Conservation (phyloP, 1,284 basidiomycete genomes). For the Stereum hirsutum region DNA sequence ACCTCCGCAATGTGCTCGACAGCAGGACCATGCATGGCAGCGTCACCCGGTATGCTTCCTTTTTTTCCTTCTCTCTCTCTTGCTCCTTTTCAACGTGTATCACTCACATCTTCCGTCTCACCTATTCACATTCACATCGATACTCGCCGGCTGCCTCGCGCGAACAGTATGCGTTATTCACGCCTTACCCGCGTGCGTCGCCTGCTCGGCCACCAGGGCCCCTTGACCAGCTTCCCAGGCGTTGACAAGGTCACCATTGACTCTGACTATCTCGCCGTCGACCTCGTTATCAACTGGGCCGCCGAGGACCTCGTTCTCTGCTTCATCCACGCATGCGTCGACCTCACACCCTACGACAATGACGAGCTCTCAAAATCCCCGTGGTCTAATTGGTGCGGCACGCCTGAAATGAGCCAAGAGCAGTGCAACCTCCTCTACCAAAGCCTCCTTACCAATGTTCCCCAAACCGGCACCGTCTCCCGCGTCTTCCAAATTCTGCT, state of each 20-base stretch:
- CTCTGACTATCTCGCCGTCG: slow-evolving; percentile 78
- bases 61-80: slow-evolving; percentile 4
- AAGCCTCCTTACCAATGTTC: slow-evolving; percentile 44
- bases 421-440: slow-evolving; percentile 52
- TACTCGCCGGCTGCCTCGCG: slow-evolving; percentile 9
- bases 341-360: slow-evolving; percentile 75
- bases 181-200: slow-evolving; percentile 64
- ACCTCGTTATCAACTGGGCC: slow-evolving; percentile 93
- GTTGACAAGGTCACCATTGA: slow-evolving; percentile 67
- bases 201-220: slow-evolving; percentile 52
- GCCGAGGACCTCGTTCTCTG: slow-evolving; percentile 87
- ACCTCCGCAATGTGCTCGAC: slow-evolving; percentile 74
- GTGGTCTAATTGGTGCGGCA: slow-evolving; percentile 96
- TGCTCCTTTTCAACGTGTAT: slow-evolving; percentile 7
- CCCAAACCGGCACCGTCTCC: slow-evolving; percentile 37
- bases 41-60: slow-evolving; percentile 67
- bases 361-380: slow-evolving; percentile 67
- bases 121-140: slow-evolving; percentile 10
- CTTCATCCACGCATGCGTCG: slow-evolving; percentile 87
- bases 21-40: slow-evolving; percentile 83
- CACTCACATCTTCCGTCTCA: neutral
- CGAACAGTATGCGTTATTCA: slow-evolving; percentile 61
- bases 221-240: slow-evolving; percentile 45
- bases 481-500: slow-evolving; percentile 80
- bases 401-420: slow-evolving; percentile 45